Evolutionary conservation across 768 basidiomycete species (phyloP).

Genomic region (Tylopilus sp.): DNA sequence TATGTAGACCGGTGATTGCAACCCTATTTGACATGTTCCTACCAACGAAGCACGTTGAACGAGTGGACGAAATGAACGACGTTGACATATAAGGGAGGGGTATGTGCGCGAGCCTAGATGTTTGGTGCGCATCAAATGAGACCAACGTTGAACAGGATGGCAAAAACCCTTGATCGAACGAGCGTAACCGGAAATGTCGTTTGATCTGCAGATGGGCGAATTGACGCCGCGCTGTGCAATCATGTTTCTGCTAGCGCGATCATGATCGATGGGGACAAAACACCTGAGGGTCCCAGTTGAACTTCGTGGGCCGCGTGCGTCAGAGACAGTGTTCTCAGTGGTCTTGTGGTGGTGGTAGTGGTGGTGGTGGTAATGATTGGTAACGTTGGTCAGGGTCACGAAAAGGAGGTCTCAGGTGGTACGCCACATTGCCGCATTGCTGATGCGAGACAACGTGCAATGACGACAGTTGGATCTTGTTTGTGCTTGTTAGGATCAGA

Average conservation of each 20-base stretch:
- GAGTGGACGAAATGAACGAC: not conserved
- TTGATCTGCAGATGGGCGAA: conserved; percentile 14
- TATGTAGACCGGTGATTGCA: not conserved
- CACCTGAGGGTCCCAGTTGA: not conserved
- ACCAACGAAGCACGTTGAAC: not conserved
- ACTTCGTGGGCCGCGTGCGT: conserved; percentile 3
- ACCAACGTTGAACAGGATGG: not conserved
- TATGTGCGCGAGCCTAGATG: not conserved
- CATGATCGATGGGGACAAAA: conserved; percentile 21
- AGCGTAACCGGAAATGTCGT: conserved; percentile 3
- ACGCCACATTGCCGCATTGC: conserved; percentile 20
- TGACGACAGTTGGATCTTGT: conserved; percentile 22
- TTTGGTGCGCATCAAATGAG: conserved; percentile 2
- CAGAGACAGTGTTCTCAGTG: not conserved
- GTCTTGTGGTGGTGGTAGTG: not conserved
- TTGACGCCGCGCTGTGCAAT: conserved; percentile 9
- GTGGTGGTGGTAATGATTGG: not conserved
- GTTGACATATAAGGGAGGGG: not conserved
- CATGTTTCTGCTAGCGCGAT: conserved; percentile 9
- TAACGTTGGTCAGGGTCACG: not conserved
- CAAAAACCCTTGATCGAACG: conserved; percentile 1
- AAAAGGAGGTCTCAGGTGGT: conserved; percentile 1
- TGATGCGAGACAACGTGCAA: conserved; percentile 12
- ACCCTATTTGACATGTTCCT: not conserved
- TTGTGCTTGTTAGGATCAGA: conserved; percentile 30